phyloP scores from a whole-genome alignment of 1,139 yeast species.

The Pichia terricola region DNA sequence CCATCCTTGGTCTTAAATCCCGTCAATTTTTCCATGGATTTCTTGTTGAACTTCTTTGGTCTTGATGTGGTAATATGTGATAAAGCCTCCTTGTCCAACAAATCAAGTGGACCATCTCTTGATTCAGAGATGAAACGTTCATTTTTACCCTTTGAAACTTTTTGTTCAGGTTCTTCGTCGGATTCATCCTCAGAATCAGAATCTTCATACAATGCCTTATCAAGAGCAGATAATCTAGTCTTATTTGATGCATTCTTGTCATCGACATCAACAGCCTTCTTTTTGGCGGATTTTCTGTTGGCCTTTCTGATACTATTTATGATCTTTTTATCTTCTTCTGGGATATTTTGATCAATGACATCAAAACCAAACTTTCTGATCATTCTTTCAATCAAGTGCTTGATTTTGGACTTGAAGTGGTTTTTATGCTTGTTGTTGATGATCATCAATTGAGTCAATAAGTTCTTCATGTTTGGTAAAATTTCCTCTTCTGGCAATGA shows the following conservation, averaged over 20 bases:
- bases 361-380: slow-evolving; percentile 86
- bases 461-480: slow-evolving; percentile 52
- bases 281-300: slow-evolving; percentile 65
- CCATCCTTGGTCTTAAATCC: slow-evolving; percentile 43
- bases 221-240: slow-evolving; percentile 54
- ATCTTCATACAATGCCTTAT: slow-evolving; percentile 56
- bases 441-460: slow-evolving; percentile 64
- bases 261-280: slow-evolving; percentile 36
- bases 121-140: slow-evolving; percentile 68
- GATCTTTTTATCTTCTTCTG: slow-evolving; percentile 79
- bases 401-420: slow-evolving; percentile 85
- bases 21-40: slow-evolving; percentile 33
- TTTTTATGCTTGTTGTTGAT: slow-evolving; percentile 97
- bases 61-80: slow-evolving; percentile 82
- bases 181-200: slow-evolving; percentile 48
- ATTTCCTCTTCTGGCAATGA: slow-evolving; percentile 77
- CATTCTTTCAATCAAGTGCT: slow-evolving; percentile 85
- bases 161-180: slow-evolving; percentile 28
- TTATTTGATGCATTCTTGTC: slow-evolving; percentile 26
- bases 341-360: slow-evolving; percentile 67
- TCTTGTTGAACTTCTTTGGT: slow-evolving; percentile 49
- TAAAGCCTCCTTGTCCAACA: slow-evolving; percentile 74
- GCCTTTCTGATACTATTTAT: slow-evolving; percentile 78
- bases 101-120: slow-evolving; percentile 78
- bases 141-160: slow-evolving; percentile 19